Evolutionary conservation across 192 early-diverging fungal species (phyloP).

Genomic region (Linnemannia hyalina): DNA sequence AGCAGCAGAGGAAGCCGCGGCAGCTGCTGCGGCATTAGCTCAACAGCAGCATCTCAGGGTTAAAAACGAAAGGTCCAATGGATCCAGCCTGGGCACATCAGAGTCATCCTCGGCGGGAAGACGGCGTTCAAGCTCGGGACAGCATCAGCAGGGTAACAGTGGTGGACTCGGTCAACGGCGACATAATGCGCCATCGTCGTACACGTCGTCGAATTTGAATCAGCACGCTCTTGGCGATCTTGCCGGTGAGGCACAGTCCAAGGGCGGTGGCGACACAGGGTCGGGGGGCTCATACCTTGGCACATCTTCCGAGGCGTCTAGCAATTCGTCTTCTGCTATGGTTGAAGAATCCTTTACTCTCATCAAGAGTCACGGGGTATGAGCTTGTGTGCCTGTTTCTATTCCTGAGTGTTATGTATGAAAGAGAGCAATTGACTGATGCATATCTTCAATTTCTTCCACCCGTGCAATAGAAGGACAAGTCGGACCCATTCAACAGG

Average conservation of each 20-base stretch:
- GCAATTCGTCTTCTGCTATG: conserved; percentile 48
- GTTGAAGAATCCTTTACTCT: conserved; percentile 53
- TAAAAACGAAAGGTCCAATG: conserved; percentile 10
- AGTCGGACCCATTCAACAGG: conserved; percentile 87
- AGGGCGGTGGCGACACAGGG: conserved; percentile 1
- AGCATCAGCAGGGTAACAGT: conserved; percentile 18
- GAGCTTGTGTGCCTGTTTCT: not conserved
- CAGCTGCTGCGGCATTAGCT: conserved; percentile 7
- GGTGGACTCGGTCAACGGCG: conserved; percentile 18
- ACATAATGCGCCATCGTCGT: not conserved
- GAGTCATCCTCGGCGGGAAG: conserved; percentile 13
- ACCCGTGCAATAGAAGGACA: conserved; percentile 60
- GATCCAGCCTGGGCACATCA: not conserved
- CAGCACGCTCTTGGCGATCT: conserved; percentile 4
- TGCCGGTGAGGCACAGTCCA: not conserved
- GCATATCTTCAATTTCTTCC: not conserved
- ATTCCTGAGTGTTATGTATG: not conserved
- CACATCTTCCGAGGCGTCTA: conserved; percentile 25
- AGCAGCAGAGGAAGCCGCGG: conserved; percentile 22
- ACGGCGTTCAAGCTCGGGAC: conserved; percentile 6
- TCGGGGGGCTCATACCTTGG: conserved; percentile 18
- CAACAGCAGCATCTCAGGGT: not conserved
- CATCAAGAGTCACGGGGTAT: conserved; percentile 40
- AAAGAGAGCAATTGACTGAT: not conserved
- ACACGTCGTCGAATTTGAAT: no score